phyloP scores from a whole-genome alignment of 2,329 filamentous ascomycete genomes.

The Tolypocladium paradoxum region DNA sequence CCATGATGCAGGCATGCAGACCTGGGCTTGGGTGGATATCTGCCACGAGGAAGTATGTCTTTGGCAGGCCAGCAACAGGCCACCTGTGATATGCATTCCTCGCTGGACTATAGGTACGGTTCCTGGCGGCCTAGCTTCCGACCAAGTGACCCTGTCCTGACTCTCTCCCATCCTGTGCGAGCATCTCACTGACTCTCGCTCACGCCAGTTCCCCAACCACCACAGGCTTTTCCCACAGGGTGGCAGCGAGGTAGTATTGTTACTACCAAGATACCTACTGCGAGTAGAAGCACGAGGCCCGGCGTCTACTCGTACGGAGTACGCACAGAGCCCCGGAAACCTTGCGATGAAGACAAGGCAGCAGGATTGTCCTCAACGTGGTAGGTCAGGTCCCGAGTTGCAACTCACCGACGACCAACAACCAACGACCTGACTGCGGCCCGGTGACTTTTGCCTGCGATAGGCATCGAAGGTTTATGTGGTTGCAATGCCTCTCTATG shows the following conservation, averaged over 20 bases:
- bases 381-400: neutral
- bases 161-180: neutral
- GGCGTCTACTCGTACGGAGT: neutral
- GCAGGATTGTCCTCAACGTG: neutral
- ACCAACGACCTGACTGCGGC: neutral
- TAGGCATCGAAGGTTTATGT: neutral
- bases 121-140: neutral
- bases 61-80: neutral
- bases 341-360: neutral
- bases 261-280: neutral
- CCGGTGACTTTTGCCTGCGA: neutral
- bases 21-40: neutral
- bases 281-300: neutral
- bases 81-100: neutral
- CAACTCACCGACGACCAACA: neutral
- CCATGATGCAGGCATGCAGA: neutral
- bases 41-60: neutral
- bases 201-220: neutral
- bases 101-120: neutral
- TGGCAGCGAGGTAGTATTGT: neutral
- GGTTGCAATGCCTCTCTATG: neutral
- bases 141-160: neutral
- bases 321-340: neutral
- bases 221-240: neutral
- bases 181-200: neutral